Conservation (phyloP, 177 flowering plant genomes). For the Tripterygium wilfordii region DNA sequence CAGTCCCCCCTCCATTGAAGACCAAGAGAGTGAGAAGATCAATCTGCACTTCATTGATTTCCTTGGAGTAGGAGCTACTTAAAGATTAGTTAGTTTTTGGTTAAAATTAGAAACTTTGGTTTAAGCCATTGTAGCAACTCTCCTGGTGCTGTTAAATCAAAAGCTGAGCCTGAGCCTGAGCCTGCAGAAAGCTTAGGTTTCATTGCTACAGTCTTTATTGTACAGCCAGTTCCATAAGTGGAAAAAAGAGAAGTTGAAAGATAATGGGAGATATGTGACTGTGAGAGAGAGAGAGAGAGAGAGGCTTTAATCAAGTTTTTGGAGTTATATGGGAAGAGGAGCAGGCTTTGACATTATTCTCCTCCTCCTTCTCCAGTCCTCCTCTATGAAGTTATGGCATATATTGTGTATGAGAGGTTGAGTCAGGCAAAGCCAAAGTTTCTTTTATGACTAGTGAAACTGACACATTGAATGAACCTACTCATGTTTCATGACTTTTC, state of each 20-base stretch:
- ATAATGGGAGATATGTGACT: background rate
- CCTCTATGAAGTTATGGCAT: background rate
- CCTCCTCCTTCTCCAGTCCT: too few species aligned
- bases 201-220: conserved; percentile 3
- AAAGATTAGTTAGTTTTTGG: background rate
- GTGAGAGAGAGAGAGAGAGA: conserved; percentile 2
- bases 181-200: background rate
- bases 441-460: background rate
- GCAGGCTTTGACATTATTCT: background rate
- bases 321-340: conserved; percentile 5
- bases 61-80: conserved; percentile 37
- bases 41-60: conserved; percentile 34
- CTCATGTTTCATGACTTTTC: conserved; percentile 9
- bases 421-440: background rate
- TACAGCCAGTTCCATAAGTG: conserved; percentile 10
- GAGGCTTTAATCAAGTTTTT: conserved; percentile 1
- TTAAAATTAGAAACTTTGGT: background rate
- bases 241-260: background rate
- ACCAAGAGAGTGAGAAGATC: conserved; percentile 6
- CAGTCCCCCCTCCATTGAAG: conserved; percentile 8
- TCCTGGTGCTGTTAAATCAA: background rate
- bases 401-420: background rate
- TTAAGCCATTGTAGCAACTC: too few species aligned
- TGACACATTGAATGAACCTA: too few species aligned
- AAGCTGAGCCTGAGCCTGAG: background rate